Evolutionary conservation across 2,329 filamentous ascomycete species (phyloP), one percentile per base, ranked within the genome.

Genomic region (Talaromyces sp.): DNA sequence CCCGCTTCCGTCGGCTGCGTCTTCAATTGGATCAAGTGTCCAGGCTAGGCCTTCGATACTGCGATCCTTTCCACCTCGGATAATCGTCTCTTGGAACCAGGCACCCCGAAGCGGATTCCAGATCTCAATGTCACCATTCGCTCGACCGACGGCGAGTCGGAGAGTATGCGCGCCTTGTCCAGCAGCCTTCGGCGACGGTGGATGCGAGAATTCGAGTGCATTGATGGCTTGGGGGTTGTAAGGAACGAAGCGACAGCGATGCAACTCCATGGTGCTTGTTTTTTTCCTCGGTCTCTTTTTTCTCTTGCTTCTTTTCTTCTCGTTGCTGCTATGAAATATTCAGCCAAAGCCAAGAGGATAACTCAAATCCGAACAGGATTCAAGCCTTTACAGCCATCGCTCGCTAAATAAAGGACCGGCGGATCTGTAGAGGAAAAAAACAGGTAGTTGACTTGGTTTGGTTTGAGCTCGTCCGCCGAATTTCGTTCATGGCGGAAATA

Each of bases 81-180:
- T 88, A 63, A 93, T 86, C 43, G 86, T 87, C 79, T 99, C 95
- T 73, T 98, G 95, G 65, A 91, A 84, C 95, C 95, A 99, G 63
- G 83, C 80, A 17, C 90, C 91, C 65, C 85, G 85, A 58, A 87
- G 79, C 3, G 93, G 92, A 74, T 96, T 96, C 95, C 95, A 99
- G 65, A 99, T 92, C 78, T 99, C 95, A 68, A 99, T 95, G 71
- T 96, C 91, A 68, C 95, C 95, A 73, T 98, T 97, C 61, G 91
- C 89, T 66, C 95, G 88, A 62, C 95, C 95, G 68, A 99, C 85
- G 1, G 95, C 95, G 58, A 98, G 84, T 67, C 92, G 86, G 59
- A 91, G 82, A 57, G 82, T 86, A 63, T 81, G 84, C 24, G 83
- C 81, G 56, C 77, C 75, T 69, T 82, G 80, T 65, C 75, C 74